Evolutionary conservation across 345 rosid species (phyloP).

Genomic region (Brassica juncea): DNA sequence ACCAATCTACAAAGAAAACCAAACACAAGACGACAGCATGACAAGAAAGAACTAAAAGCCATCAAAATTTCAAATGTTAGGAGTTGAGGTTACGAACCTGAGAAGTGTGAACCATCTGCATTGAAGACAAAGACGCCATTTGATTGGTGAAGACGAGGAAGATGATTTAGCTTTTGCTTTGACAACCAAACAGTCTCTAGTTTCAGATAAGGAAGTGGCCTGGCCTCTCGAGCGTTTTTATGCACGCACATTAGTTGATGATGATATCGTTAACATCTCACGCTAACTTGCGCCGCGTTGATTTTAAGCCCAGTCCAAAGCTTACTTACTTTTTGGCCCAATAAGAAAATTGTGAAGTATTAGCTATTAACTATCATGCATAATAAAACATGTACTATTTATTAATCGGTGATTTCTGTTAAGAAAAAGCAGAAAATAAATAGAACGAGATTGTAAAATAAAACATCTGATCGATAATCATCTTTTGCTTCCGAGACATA

Average conservation of each 20-base stretch:
- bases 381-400: too few relatives aligned
- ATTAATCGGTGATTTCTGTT: too few relatives aligned
- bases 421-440: too few relatives aligned
- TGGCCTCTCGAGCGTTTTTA: slow-evolving; percentile 25
- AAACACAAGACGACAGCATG: neutral
- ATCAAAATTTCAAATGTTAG: slow-evolving; percentile 7
- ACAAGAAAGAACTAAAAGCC: neutral
- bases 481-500: too few relatives aligned
- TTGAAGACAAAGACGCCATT: slow-evolving; percentile 61
- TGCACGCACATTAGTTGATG: neutral
- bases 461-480: too few relatives aligned
- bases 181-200: slow-evolving; percentile 23
- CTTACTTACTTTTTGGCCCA: neutral
- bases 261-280: slow-evolving; percentile 9
- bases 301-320: neutral
- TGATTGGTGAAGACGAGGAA: neutral
- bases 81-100: slow-evolving; percentile 45
- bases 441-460: too few relatives aligned
- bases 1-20: slow-evolving; percentile 39
- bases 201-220: slow-evolving; percentile 23
- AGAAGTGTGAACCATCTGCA: slow-evolving; percentile 52
- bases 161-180: neutral
- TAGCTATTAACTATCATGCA: too few relatives aligned
- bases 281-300: slow-evolving; percentile 23
- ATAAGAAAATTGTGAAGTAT: neutral